These are phyloP conservation scores for Fennellomyces sp. DNA, from an alignment of 371 early-diverging fungal genomes.

Conservation along the genomic window DNA sequence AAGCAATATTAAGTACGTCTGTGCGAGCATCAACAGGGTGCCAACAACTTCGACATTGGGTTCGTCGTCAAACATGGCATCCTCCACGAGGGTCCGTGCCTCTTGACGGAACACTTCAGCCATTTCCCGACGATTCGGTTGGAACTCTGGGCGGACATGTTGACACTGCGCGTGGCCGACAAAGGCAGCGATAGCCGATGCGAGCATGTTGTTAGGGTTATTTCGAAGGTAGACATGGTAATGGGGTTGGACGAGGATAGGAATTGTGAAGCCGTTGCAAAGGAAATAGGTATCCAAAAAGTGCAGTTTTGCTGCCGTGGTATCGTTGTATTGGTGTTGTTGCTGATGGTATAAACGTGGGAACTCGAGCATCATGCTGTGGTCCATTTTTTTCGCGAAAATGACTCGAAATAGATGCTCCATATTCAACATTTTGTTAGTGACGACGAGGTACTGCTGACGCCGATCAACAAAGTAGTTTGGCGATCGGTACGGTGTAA, in stretches of 20 bases:
- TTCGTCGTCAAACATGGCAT: slow-evolving; percentile 37
- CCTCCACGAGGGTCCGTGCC: slow-evolving; percentile 28
- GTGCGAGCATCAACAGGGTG: slow-evolving; percentile 26
- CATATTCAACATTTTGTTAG: slow-evolving; percentile 30
- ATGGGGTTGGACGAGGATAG: slow-evolving; percentile 26
- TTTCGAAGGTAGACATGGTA: slow-evolving; percentile 23
- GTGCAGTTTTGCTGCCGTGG: slow-evolving; percentile 4
- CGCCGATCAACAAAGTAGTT: slow-evolving; percentile 26
- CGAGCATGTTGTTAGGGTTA: slow-evolving; percentile 24
- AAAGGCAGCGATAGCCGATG: slow-evolving; percentile 32
- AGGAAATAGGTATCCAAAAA: slow-evolving; percentile 28
- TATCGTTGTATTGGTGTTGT: not conserved
- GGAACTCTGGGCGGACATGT: slow-evolving; percentile 16
- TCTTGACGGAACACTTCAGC: slow-evolving; percentile 28
- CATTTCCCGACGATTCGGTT: slow-evolving; percentile 17
- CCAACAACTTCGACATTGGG: slow-evolving; percentile 26
- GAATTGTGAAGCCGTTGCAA: slow-evolving; percentile 23
- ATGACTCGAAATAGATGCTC: slow-evolving; percentile 31
- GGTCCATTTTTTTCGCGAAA: slow-evolving; percentile 19
- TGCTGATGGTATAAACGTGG: not conserved
- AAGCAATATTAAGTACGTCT: slow-evolving; percentile 23
- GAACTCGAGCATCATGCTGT: not conserved
- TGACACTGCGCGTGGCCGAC: slow-evolving; percentile 32
- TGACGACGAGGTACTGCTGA: slow-evolving; percentile 17
- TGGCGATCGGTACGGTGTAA: slow-evolving; percentile 27